These are phyloP conservation scores for Solanum hybrid DNA, from an alignment of 305 asterid genomes.

Conservation along the genomic window DNA sequence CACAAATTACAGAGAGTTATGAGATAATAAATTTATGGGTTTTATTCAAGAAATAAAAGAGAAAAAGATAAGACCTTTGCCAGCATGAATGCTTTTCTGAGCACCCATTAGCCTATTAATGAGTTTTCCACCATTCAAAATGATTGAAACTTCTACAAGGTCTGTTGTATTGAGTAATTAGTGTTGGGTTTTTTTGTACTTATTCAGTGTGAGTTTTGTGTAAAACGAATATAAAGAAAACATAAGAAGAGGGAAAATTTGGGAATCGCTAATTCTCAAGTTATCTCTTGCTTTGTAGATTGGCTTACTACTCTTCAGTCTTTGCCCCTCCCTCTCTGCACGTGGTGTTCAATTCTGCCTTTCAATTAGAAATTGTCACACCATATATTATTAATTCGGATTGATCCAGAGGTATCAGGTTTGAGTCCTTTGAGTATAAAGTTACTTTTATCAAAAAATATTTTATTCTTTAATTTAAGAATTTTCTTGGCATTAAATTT, in stretches of 20 bases:
- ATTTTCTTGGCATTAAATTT: neutral
- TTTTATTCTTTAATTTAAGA: neutral
- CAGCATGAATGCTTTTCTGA: constrained; percentile 94
- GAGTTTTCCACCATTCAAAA: constrained; percentile 15
- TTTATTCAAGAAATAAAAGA: neutral
- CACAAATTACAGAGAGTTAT: neutral
- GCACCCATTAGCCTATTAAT: constrained; percentile 76
- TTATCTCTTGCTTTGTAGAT: constrained; percentile 18
- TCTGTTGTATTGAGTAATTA: neutral
- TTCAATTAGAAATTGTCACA: neutral
- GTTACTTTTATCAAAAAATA: neutral
- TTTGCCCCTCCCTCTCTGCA: neutral
- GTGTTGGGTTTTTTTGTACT: neutral
- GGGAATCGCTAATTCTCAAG: neutral
- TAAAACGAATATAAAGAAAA: neutral
- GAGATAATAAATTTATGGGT: neutral
- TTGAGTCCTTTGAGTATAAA: neutral
- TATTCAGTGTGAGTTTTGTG: neutral
- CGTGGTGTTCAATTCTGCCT: neutral
- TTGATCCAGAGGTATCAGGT: neutral
- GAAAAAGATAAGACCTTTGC: constrained; percentile 45
- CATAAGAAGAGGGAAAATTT: constrained; percentile 1
- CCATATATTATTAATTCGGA: neutral
- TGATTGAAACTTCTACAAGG: neutral
- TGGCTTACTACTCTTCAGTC: constrained; percentile 2